These are phyloP conservation scores for Areca catechu DNA, from an alignment of 176 grass and related monocot species.

Conservation along the genomic window DNA sequence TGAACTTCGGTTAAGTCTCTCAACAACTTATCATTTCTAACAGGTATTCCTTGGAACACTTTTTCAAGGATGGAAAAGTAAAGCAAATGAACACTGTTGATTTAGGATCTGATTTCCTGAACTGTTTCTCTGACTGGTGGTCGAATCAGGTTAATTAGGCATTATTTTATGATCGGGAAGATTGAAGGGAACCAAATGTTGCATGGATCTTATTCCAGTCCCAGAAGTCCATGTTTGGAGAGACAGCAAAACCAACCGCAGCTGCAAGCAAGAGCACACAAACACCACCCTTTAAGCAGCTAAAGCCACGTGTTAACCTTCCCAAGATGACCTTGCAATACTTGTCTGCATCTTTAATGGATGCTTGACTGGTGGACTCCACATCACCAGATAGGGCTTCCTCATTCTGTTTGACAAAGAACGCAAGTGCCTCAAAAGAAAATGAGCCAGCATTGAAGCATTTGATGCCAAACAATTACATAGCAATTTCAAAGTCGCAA, in stretches of 20 bases:
- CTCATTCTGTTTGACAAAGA: constrained; percentile 49
- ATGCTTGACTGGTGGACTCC: constrained; percentile 32
- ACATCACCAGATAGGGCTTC: constrained; percentile 29
- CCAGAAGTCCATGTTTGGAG: constrained; percentile 29
- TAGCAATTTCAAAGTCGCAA: too few relatives aligned
- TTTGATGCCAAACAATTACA: too few relatives aligned
- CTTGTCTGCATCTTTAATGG: constrained; percentile 79
- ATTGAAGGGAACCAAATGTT: constrained; percentile 33
- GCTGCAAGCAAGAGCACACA: constrained; percentile 26
- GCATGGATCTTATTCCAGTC: constrained; percentile 56
- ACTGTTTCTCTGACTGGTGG: background rate
- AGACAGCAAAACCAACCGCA: constrained; percentile 29
- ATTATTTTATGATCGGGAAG: constrained; percentile 18
- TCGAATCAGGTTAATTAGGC: too few relatives aligned
- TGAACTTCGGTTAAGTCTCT: too few relatives aligned
- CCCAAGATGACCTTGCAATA: constrained; percentile 66
- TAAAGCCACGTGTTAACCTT: constrained; percentile 38
- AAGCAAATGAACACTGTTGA: constrained; percentile 1
- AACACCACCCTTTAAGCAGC: constrained; percentile 57
- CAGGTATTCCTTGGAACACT: background rate
- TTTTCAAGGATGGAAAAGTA: background rate
- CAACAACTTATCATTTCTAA: too few relatives aligned
- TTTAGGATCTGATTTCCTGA: background rate
- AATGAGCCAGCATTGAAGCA: background rate
- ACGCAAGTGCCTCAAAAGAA: background rate